These are phyloP conservation scores for Echinosophora koreensis DNA, from an alignment of 306 rosid genomes.

Conservation along the genomic window DNA sequence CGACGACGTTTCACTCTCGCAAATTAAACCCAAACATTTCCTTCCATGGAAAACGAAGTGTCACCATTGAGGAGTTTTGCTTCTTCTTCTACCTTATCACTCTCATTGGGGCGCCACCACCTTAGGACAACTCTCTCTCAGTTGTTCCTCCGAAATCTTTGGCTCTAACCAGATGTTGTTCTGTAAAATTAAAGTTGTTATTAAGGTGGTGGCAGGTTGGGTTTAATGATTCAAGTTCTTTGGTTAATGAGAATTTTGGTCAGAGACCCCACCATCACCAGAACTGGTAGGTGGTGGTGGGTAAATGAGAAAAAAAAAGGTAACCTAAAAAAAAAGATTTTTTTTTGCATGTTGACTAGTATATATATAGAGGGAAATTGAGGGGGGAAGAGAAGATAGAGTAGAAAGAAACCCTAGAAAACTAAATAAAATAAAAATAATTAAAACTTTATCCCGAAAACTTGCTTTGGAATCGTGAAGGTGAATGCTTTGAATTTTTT, in stretches of 20 bases:
- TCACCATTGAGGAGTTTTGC: conserved; percentile 22
- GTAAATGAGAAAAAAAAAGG: conserved; percentile 38
- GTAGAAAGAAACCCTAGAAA: conserved; percentile 51
- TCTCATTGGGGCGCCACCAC: conserved; percentile 33
- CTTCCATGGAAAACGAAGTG: too few relatives aligned
- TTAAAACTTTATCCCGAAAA: conserved; percentile 43
- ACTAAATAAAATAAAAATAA: conserved; percentile 22
- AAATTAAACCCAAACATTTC: too few relatives aligned
- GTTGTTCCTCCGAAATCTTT: conserved; percentile 18
- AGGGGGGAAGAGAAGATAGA: conserved; percentile 18
- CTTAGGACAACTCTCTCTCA: not conserved
- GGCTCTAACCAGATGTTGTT: not conserved
- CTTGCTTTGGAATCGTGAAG: conserved; percentile 48
- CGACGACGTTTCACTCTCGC: too few relatives aligned
- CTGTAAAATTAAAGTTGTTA: not conserved
- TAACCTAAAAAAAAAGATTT: not conserved
- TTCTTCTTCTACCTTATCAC: not conserved
- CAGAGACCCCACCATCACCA: conserved; percentile 56
- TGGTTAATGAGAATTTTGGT: conserved; percentile 67
- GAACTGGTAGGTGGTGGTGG: conserved; percentile 77
- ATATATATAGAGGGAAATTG: conserved; percentile 50
- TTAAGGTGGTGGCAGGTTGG: conserved; percentile 47
- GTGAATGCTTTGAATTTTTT: conserved; percentile 51
- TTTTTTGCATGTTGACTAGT: conserved; percentile 61
- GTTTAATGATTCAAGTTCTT: conserved; percentile 67